These are phyloP conservation scores for Fusarium burgessii DNA, from an alignment of 2,329 filamentous ascomycete genomes.

Conservation along the genomic window DNA sequence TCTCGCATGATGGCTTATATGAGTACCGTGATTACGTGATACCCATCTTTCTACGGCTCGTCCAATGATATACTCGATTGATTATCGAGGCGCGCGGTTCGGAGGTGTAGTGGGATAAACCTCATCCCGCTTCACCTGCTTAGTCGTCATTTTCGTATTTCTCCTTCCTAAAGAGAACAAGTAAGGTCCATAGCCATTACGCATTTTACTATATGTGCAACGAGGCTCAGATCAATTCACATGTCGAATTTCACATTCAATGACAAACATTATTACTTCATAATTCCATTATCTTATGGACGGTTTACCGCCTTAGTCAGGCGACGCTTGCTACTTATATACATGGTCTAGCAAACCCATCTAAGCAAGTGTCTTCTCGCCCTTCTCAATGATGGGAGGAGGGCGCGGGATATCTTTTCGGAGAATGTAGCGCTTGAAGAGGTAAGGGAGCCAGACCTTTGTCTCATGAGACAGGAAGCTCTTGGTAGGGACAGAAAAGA, in stretches of 20 bases:
- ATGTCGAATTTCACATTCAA: background rate
- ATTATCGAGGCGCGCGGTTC: slow-evolving; percentile 3
- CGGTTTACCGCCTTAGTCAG: background rate
- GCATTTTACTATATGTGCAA: background rate
- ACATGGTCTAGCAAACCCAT: background rate
- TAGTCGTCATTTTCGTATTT: background rate
- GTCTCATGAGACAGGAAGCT: slow-evolving; percentile 56
- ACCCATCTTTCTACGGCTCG: background rate
- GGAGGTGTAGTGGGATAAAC: slow-evolving; percentile 1
- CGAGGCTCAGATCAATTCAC: background rate
- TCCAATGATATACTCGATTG: background rate
- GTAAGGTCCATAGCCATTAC: fast-evolving
- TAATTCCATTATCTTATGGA: background rate
- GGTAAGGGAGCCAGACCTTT: slow-evolving; percentile 29
- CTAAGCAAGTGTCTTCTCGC: slow-evolving; percentile 15
- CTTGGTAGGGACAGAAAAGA: slow-evolving; percentile 60
- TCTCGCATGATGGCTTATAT: background rate
- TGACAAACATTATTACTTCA: background rate
- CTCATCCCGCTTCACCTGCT: background rate
- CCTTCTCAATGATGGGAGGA: slow-evolving; percentile 19
- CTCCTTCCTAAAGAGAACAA: background rate
- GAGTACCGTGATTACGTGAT: background rate
- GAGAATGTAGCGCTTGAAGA: slow-evolving; percentile 38
- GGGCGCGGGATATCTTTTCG: slow-evolving; percentile 5
- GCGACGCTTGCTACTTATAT: background rate